Conservation (phyloP, 2,329 filamentous ascomycete genomes). For the Neofusicoccum cordaticola region DNA sequence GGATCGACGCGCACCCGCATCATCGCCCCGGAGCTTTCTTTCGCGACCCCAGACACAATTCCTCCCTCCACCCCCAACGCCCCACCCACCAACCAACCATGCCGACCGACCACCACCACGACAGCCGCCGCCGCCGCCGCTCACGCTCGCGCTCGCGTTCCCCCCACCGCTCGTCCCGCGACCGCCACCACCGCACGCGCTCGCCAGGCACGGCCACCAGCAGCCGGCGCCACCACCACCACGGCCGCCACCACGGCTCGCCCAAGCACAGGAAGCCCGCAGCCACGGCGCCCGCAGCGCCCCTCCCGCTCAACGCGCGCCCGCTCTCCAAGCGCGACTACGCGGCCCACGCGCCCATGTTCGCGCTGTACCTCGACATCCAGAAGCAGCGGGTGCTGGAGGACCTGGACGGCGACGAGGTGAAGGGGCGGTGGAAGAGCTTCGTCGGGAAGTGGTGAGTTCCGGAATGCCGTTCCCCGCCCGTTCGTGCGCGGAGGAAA, state of each 20-base stretch:
- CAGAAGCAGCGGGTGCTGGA: conserved; percentile 75
- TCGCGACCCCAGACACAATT: neutral
- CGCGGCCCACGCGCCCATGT: conserved; percentile 64
- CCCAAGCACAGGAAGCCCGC: neutral
- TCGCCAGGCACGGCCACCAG: conserved; percentile 21
- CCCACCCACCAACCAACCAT: neutral
- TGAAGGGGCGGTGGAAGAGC: conserved; percentile 86
- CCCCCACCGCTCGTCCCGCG: conserved; percentile 31
- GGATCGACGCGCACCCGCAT: conserved; percentile 1
- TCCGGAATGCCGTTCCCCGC: neutral
- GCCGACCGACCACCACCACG: neutral
- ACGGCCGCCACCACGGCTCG: neutral
- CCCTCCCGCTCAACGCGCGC: conserved; percentile 64
- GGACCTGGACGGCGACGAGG: conserved; percentile 69
- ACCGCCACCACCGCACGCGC: conserved; percentile 32
- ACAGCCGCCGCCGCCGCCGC: neutral
- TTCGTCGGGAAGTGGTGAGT: conserved; percentile 81
- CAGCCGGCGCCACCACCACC: neutral
- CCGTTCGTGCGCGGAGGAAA: too few relatives aligned
- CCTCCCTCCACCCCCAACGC: neutral
- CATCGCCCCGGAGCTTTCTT: neutral
- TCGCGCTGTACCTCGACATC: conserved; percentile 81
- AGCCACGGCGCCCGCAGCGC: neutral
- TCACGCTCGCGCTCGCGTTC: conserved; percentile 34
- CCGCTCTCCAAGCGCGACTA: conserved; percentile 68